A percentile compares a stretch with the other conserved stretches of the same genome.
Conservation (phyloP, 1,139 yeast species). For the Geotrichum klebahnii region DNA sequence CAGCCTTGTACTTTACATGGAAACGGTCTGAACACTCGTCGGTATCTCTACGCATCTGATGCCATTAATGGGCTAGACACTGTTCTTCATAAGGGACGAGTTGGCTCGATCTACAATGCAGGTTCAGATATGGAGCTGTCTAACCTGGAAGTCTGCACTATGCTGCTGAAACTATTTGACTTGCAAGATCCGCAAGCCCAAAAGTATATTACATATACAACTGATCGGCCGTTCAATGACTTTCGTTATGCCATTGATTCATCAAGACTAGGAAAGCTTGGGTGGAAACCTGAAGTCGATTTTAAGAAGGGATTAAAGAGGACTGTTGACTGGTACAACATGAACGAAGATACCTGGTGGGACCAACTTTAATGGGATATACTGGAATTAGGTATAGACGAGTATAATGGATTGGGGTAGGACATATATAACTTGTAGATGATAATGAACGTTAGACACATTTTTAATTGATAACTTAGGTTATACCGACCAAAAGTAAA, state of each 20-base stretch:
- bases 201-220: constrained; percentile 38
- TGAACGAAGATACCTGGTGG: constrained; percentile 28
- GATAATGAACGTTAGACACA: no score
- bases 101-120: constrained; percentile 47
- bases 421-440: no score
- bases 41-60: constrained; percentile 50
- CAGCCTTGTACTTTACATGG: constrained; percentile 46
- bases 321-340: constrained; percentile 40
- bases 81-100: constrained; percentile 37
- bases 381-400: not conserved
- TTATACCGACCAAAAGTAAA: no score
- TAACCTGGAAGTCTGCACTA: constrained; percentile 40
- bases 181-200: constrained; percentile 20
- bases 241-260: constrained; percentile 46
- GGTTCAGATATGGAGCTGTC: constrained; percentile 48
- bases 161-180: constrained; percentile 35
- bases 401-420: no score
- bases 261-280: constrained; percentile 41
- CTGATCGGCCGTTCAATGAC: constrained; percentile 54
- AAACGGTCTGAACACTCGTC: constrained; percentile 46
- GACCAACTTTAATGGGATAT: constrained; percentile 3
- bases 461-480: no score
- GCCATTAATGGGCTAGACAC: constrained; percentile 46
- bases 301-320: constrained; percentile 41
- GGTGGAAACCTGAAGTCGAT: constrained; percentile 47